Base-by-base conservation (phyloP, 2,329 filamentous ascomycete species). In the Akanthomyces muscarius region DNA sequence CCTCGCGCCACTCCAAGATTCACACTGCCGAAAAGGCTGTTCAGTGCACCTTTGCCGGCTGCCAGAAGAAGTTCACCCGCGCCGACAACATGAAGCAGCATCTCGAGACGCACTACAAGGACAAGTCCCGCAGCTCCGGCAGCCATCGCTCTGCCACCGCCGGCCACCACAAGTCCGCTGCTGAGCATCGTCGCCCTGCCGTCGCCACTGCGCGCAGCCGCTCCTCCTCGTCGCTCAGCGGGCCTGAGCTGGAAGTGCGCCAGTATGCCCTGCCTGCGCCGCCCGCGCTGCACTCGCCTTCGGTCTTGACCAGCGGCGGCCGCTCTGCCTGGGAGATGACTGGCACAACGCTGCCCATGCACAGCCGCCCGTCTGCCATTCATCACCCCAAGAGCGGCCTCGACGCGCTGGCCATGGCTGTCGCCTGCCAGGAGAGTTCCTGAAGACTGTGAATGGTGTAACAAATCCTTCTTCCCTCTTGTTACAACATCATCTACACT, bases 1-100 rank as follows among this genome's bases (percentile, higher is more conserved):
- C 91, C n/a, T 91, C 90, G 50, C 87, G 90, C 47, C 90, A 94
- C 73, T 90, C 89, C 64, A 92, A 92, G 75, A 92, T 92, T 71
- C 90, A 94, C 78, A 91, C 89, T 1, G 89, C 89, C 55, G 89
- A 91, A 75, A 93, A 93, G 78, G 87, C 87, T 16, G 88, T 91
- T 25, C 84, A 81, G 44, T 88, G 86, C 76, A 82, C 86, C 38
- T 90, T 83, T 70, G 77, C 81, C 0, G 88, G 88, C 64, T 93
- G 90, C 78, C 84, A 86, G 74, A 92, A 92, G 77, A 90, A 89
- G 70, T 93, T 93, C 69, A 92, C 89, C 13, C 88, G 90, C 66
- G 87, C 89, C 69, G 90, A 93, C 80, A 93, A 93, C 79, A 93
- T 93, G 90, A 91, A 92, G 80, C 90, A 92, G 76, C 90, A 93